Evolutionary conservation across 495 filamentous ascomycete species (phyloP).

Genomic region (Parathielavia hyrcaniae): DNA sequence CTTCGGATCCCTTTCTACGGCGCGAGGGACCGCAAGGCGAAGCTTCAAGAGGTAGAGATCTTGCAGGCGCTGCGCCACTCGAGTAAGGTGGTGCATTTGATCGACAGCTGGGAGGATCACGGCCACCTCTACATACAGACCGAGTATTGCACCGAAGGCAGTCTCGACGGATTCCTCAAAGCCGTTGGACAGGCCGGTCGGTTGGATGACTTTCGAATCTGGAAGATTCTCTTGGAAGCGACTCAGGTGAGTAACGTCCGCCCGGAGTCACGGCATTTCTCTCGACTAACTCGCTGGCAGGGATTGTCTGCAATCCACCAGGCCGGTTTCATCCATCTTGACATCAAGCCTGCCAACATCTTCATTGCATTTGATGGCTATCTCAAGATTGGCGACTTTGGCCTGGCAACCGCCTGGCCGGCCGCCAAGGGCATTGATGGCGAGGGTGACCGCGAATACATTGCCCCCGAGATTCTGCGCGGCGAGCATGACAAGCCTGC

Average conservation of each 20-base stretch:
- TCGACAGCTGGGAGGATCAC: slow-evolving; percentile 79
- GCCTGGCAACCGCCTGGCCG: slow-evolving; percentile 78
- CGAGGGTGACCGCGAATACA: slow-evolving; percentile 93
- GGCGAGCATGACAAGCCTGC: slow-evolving; percentile 82
- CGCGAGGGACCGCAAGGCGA: slow-evolving; percentile 63
- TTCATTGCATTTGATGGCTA: slow-evolving; percentile 85
- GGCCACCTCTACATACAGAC: slow-evolving; percentile 89
- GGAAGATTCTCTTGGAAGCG: slow-evolving; percentile 89
- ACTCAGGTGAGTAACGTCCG: slow-evolving; percentile 54
- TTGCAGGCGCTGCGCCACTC: slow-evolving; percentile 63
- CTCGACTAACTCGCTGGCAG: slow-evolving; percentile 44
- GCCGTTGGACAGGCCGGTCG: slow-evolving; percentile 73
- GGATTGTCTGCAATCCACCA: slow-evolving; percentile 85
- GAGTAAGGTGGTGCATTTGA: slow-evolving; percentile 75
- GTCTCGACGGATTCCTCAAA: slow-evolving; percentile 72
- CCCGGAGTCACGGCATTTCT: not conserved
- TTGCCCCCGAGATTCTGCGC: slow-evolving; percentile 81
- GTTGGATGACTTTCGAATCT: slow-evolving; percentile 93
- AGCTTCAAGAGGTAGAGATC: slow-evolving; percentile 72
- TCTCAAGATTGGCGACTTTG: slow-evolving; percentile 94
- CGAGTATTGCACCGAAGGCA: slow-evolving; percentile 90
- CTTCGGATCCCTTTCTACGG: slow-evolving; percentile 71
- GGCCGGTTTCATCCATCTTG: slow-evolving; percentile 83
- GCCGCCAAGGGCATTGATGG: slow-evolving; percentile 69
- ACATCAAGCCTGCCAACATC: slow-evolving; percentile 92